Base-by-base conservation (phyloP, 257 asterid species). In the Scutellaria barbata region DNA sequence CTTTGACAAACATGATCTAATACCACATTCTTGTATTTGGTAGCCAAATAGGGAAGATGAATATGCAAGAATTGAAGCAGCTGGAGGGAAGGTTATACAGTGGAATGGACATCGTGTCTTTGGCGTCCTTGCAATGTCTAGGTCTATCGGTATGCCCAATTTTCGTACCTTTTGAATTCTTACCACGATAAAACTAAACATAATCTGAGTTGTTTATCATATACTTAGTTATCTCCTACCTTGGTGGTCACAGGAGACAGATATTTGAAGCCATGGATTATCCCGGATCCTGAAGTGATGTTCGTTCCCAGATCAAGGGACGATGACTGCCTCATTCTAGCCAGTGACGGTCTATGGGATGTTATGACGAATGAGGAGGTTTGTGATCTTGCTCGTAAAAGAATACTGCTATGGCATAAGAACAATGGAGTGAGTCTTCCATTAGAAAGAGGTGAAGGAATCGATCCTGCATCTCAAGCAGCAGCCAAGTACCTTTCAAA, bases 101-200 rank as follows among this genome's bases (percentile, higher is more conserved):
- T 94, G 99, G 99, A 94, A 91, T 63, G 98, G 99, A 5, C 96
- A 91, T 81, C 96, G 97, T 45, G 99, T 94, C 63, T 91, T 89
- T 40, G 99, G 99, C 2, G 97, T 94, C 74, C 96, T 94, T 71
- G 99, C 98, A 41, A 93, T 90, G 98, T 93, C 98, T 42, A 89
- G 98, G 79, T 90, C 98, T 7, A 87, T 90, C 2, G 99, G 99
- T 94, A 87, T 65, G 89, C 71, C 50, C 78, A 61, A 30, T 30
- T 30, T 30, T 30, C 35, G 35, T 30, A 2, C 35, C 5, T 30
- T 3, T 30, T 2, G 35, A 4, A 30, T 30, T 30, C 35, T 30
- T 30, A 30, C 35, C 35, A 30, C 35, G 35, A 30, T 30, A 30
- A 30, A 30, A 4, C 3, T 30, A 30, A 30, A 2, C 35, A 30